phyloP scores from a whole-genome alignment of 139 green algal species.

The Eudorina sp. region DNA sequence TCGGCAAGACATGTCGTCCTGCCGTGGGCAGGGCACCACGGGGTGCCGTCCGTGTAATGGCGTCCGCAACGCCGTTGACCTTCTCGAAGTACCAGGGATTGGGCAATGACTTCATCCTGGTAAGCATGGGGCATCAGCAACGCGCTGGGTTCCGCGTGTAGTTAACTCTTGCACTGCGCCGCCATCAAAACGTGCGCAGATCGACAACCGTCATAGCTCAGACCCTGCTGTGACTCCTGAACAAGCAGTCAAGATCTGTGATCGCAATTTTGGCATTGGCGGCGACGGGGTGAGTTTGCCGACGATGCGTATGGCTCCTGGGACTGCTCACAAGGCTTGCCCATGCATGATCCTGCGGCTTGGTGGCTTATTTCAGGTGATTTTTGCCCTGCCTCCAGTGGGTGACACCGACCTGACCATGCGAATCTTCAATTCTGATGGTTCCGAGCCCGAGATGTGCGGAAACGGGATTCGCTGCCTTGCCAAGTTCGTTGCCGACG shows the following conservation, averaged over 20 bases:
- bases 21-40: neutral
- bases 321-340: no score
- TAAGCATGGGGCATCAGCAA: constrained; percentile 43
- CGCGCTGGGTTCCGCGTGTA: no score
- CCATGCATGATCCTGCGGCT: no score
- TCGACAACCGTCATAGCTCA: constrained; percentile 91
- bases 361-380: constrained; percentile 80
- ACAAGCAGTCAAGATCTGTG: constrained; percentile 89
- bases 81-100: constrained; percentile 99
- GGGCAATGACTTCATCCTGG: constrained; percentile 99
- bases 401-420: constrained; percentile 92
- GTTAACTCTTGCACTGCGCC: neutral
- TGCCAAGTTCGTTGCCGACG: constrained; percentile 91
- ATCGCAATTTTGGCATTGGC: constrained; percentile 97
- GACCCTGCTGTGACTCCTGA: constrained; percentile 85
- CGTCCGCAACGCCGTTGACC: neutral
- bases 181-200: constrained; percentile 55
- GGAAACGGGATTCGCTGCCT: constrained; percentile 99
- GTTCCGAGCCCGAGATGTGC: constrained; percentile 99
- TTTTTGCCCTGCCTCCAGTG: constrained; percentile 90
- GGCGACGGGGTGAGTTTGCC: constrained; percentile 90
- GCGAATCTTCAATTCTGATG: constrained; percentile 98
- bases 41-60: neutral
- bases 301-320: neutral
- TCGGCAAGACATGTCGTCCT: neutral